phyloP scores from a whole-genome alignment of 768 basidiomycete species.

The Leccinum broughii region DNA sequence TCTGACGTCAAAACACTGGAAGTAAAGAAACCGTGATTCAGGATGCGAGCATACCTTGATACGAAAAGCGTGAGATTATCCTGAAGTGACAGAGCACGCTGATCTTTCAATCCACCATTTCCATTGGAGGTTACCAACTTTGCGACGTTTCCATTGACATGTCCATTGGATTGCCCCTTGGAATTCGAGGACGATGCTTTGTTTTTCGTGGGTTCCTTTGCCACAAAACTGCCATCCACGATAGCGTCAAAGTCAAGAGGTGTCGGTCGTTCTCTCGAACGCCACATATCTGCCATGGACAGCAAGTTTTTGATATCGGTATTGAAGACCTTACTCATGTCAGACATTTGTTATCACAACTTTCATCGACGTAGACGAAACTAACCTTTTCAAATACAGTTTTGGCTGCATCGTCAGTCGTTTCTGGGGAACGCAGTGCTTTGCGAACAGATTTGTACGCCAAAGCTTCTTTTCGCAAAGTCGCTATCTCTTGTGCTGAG shows the following conservation, averaged over 20 bases:
- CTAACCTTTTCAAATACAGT: conserved; percentile 82
- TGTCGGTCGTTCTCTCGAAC: conserved; percentile 78
- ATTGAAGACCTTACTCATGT: conserved; percentile 70
- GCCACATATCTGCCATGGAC: conserved; percentile 98
- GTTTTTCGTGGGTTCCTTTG: conserved; percentile 32
- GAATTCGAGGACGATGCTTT: conserved; percentile 13
- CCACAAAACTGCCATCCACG: conserved; percentile 57
- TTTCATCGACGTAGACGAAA: neutral
- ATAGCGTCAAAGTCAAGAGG: conserved; percentile 84
- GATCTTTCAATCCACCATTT: conserved; percentile 67
- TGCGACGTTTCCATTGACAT: conserved; percentile 14
- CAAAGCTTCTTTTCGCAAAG: conserved; percentile 83
- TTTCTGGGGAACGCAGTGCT: conserved; percentile 52
- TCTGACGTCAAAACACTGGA: conserved; percentile 9
- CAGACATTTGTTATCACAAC: conserved; percentile 3
- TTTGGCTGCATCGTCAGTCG: conserved; percentile 54
- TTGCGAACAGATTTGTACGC: conserved; percentile 83
- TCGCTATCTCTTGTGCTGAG: conserved; percentile 85
- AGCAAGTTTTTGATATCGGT: conserved; percentile 86
- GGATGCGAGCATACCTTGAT: conserved; percentile 61
- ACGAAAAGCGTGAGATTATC: conserved; percentile 85
- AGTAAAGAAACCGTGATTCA: neutral
- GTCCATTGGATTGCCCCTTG: conserved; percentile 30
- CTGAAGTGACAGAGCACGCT: conserved; percentile 68
- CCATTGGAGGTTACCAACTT: conserved; percentile 11